Evolutionary conservation across 345 rosid species (phyloP).

Genomic region (Geranium brycei): DNA sequence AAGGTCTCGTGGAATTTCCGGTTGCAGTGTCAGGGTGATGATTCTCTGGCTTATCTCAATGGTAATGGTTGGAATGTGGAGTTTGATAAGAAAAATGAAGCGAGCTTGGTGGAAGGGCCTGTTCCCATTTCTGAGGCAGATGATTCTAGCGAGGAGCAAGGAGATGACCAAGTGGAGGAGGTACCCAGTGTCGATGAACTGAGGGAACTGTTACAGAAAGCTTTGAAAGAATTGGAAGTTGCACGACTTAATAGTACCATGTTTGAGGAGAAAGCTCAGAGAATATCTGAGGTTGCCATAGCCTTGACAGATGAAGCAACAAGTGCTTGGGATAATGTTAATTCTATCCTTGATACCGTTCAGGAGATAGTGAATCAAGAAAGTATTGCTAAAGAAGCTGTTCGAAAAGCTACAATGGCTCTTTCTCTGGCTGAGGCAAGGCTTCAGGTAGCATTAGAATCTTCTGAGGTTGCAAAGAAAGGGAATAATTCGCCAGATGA

Average conservation of each 20-base stretch:
- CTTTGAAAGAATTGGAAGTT: slow-evolving; percentile 58
- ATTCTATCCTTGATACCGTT: slow-evolving; percentile 35
- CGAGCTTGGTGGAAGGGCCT: slow-evolving; percentile 11
- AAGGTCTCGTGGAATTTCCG: slow-evolving; percentile 20
- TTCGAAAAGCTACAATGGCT: slow-evolving; percentile 62
- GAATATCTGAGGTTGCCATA: slow-evolving; percentile 71
- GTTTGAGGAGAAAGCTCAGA: slow-evolving; percentile 85
- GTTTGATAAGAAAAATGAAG: slow-evolving; percentile 21
- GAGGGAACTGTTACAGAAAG: slow-evolving; percentile 46
- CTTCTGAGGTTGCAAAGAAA: slow-evolving; percentile 30
- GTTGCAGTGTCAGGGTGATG: slow-evolving; percentile 44
- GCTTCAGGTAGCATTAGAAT: slow-evolving; percentile 51
- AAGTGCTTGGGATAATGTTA: slow-evolving; percentile 51
- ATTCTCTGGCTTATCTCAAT: slow-evolving; percentile 46
- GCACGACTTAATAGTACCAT: slow-evolving; percentile 59
- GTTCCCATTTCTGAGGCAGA: slow-evolving; percentile 16
- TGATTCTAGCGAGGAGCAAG: slow-evolving; percentile 22
- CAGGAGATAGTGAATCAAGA: slow-evolving; percentile 58
- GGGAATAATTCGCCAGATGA: slow-evolving; percentile 19
- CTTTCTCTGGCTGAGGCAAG: slow-evolving; percentile 82
- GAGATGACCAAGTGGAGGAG: slow-evolving; percentile 23
- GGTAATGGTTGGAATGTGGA: slow-evolving; percentile 45
- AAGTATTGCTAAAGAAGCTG: slow-evolving; percentile 52
- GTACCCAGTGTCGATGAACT: slow-evolving; percentile 41
- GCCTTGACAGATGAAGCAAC: slow-evolving; percentile 67